Evolutionary conservation across 331 rosid genomes (phyloP).

Genomic region (Rhamnella rubrinervis): DNA sequence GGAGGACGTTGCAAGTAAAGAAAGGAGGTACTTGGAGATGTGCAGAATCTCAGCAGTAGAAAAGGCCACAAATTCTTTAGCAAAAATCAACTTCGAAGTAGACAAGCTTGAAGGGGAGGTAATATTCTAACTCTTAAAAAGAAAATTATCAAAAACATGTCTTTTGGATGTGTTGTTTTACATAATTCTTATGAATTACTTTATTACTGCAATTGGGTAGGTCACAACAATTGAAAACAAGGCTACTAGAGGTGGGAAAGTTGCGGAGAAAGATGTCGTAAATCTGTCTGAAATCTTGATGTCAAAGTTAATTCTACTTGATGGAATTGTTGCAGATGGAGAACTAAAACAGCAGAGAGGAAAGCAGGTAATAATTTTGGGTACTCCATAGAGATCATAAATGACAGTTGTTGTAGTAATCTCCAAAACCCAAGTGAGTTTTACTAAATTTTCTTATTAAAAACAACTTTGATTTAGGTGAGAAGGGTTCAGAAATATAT

Average conservation of each 20-base stretch:
- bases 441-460: neutral
- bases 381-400: neutral
- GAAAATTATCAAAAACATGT: neutral
- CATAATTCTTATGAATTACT: slow-evolving; percentile 3
- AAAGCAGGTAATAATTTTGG: slow-evolving; percentile 42
- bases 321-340: slow-evolving; percentile 59
- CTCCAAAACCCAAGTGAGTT: neutral
- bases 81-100: slow-evolving; percentile 43
- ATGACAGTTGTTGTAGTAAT: neutral
- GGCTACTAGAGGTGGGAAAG: slow-evolving; percentile 34
- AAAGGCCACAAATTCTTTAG: slow-evolving; percentile 51
- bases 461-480: slow-evolving; percentile 43
- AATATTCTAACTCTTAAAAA: neutral
- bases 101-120: slow-evolving; percentile 56
- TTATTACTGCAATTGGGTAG: slow-evolving; percentile 36
- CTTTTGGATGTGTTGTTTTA: neutral
- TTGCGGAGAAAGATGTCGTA: slow-evolving; percentile 43
- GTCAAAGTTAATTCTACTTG: slow-evolving; percentile 56
- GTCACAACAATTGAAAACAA: slow-evolving; percentile 53
- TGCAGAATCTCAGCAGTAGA: slow-evolving; percentile 38
- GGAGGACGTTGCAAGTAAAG: slow-evolving; percentile 57
- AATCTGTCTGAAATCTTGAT: slow-evolving; percentile 64
- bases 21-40: slow-evolving; percentile 55
- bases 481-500: slow-evolving; percentile 62
- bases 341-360: slow-evolving; percentile 56